Base-by-base conservation (phyloP, 2,329 filamentous ascomycete species). In the Aspergillus bombycis region DNA sequence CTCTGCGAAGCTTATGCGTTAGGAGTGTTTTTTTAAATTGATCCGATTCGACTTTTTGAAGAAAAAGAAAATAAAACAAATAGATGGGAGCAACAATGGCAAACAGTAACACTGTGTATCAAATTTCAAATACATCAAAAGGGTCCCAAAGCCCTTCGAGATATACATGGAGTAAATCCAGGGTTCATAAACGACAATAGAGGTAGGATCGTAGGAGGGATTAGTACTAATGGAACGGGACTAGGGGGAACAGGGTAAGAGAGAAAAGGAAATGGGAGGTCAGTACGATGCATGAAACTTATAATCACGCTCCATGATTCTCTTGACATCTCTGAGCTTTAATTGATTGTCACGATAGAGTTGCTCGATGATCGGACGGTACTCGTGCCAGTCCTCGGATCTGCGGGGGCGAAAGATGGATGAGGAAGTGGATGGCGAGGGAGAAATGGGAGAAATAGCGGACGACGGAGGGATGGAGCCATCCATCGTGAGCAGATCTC, bases 311-410 rank as follows among this genome's bases (percentile, higher is more conserved):
- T 77, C 75, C 75, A 78, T 78, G 62, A 75, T 75, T 57, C 68
- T 67, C 63, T 76, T 77, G 4, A 78, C 75, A 72, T 78, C 74
- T 41, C 71, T 67, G 32, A 78, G 67, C 61, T 77, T 77, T 56
- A 77, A 59, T 61, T 77, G 75, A 45, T 77, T 67, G 58, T 73
- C 72, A 36, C 74, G 74, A 59, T 78, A 78, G 59, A 77, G 74
- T 43, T 72, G 68, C 57, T 77, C 74, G 62, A 78, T 78, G 36
- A 68, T 71, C 30, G 75, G 67, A 43, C 75, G 75, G 58, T 75
- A 77, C 54, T 75, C 66, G 50, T 76, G 73, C 75, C 75, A 78
- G 61, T 78, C 75, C 41, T 77, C 75, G 28, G 75, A 77, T 67
- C 71, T 70, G 68, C 74, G 74, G 63, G 75, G 75, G 45, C 74